Percentiles rank a stretch among this genome's conserved stretches.
Conservation (phyloP, 257 asterid species). For the Coffea eugenioides region DNA sequence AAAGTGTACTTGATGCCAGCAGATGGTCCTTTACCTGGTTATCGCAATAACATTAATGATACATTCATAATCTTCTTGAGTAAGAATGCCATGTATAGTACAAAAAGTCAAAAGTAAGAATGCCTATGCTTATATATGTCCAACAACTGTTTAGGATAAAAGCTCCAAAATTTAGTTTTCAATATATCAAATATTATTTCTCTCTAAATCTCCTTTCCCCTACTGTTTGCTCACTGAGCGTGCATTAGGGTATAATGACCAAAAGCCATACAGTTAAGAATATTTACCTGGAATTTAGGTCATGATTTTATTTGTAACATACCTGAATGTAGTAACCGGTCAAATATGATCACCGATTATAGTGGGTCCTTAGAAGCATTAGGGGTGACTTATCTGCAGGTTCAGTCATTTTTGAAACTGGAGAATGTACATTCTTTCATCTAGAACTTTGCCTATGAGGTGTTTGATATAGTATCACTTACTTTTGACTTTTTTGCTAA, state of each 20-base stretch:
- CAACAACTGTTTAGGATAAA: background rate
- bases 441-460: background rate
- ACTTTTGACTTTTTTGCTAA: background rate
- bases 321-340: background rate
- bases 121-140: background rate
- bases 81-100: background rate
- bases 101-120: no score
- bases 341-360: background rate
- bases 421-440: background rate
- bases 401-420: background rate
- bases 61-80: background rate
- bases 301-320: background rate
- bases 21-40: background rate
- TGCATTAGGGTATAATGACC: background rate
- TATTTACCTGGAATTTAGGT: background rate
- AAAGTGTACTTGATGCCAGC: background rate
- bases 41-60: background rate
- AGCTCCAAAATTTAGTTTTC: background rate
- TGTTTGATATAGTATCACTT: background rate
- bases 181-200: background rate
- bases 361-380: background rate
- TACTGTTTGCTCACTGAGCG: background rate
- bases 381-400: background rate
- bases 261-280: background rate
- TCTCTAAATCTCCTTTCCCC: background rate